phyloP scores from a whole-genome alignment of 108 stramenopile genomes.

The Fragilaria crotonensis region DNA sequence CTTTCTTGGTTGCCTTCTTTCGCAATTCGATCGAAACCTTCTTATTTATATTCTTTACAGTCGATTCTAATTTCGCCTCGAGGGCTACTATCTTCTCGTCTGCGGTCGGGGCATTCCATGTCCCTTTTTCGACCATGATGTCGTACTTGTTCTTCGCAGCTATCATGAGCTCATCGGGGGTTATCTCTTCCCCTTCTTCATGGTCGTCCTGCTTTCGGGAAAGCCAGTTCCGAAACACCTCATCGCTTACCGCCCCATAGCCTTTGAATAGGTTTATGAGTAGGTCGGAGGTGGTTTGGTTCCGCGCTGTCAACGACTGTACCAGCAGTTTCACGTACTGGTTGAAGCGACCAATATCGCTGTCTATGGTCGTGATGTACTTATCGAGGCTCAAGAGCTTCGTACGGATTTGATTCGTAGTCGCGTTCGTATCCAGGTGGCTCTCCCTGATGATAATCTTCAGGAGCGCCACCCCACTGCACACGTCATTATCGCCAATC shows the following conservation, averaged over 20 bases:
- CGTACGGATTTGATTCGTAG: slow-evolving; percentile 7
- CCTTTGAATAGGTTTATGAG: slow-evolving; percentile 15
- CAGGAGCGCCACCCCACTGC: slow-evolving; percentile 10
- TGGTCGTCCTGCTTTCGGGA: slow-evolving; percentile 15
- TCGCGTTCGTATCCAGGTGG: slow-evolving; percentile 18
- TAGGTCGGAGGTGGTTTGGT: slow-evolving; percentile 11
- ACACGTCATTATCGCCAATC: background rate
- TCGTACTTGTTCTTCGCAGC: slow-evolving; percentile 18
- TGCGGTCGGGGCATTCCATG: slow-evolving; percentile 13
- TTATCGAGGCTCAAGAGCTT: slow-evolving; percentile 14
- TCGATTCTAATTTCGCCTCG: background rate
- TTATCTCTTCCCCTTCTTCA: slow-evolving; percentile 16
- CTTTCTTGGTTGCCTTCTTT: background rate
- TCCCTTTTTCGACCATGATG: background rate
- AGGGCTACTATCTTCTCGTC: slow-evolving; percentile 1
- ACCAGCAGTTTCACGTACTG: slow-evolving; percentile 8
- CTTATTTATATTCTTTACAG: background rate
- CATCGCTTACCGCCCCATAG: slow-evolving; percentile 17
- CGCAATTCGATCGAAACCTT: too few species aligned
- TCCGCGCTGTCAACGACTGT: slow-evolving; percentile 3
- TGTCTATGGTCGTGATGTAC: slow-evolving; percentile 18
- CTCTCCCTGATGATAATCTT: slow-evolving; percentile 23
- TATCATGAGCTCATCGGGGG: slow-evolving; percentile 16
- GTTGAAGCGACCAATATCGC: too few species aligned
- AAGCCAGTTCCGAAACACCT: slow-evolving; percentile 16